Base-by-base conservation (phyloP, 495 filamentous ascomycete genomes). In the Podospora pseudoanserina region DNA sequence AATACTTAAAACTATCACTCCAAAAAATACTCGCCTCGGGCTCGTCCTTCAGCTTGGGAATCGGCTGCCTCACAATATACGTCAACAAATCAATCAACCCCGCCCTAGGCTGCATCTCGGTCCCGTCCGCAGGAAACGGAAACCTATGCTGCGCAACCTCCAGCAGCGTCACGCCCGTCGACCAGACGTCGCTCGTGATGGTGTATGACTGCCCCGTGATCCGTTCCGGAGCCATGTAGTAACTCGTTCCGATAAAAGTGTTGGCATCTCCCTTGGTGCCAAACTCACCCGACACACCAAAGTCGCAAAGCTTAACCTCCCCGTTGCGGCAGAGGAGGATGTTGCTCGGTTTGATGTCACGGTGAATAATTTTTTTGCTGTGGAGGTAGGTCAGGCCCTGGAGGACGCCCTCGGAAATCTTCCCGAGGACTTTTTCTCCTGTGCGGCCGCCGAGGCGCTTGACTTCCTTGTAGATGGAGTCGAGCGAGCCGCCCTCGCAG, bases 331-430 rank as follows among this genome's bases (percentile, higher is more conserved):
- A 96, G 19, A 99, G 84, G 9, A 99, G 88, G 69, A 99, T 97
- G 78, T 99, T 99, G 67, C 92, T 96, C 4, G 95, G 95, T 79
- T 99, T 99, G 84, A 99, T 98, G 77, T 99, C 95, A 85, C 95
- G 89, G 79, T 99, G 95, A 71, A 99, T 98, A 79, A 99, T 99
- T 79, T 96, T 94, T 74, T 92, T 90, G 78, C 89, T 88, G 80
- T 97, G 92, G n/a, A 99, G 88, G 79, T 99, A 99, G 11, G 93
- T 97, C 69, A 99, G 80, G 26, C 95, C 95, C 72, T 93, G 92
- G 64, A 99, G 84, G 11, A 99, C 94, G 49, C 93, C 96, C 78
- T 97, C 95, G 56, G 95, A 94, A 59, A 98, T 90, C 81, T 98
- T 99, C 60, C 96, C 95, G n/a, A 99, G 83, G 7, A 99, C 95